Evolutionary conservation across 2,329 filamentous ascomycete genomes (phyloP), one percentile per base, ranked within the genome.

Genomic region (Colletotrichum salicis): DNA sequence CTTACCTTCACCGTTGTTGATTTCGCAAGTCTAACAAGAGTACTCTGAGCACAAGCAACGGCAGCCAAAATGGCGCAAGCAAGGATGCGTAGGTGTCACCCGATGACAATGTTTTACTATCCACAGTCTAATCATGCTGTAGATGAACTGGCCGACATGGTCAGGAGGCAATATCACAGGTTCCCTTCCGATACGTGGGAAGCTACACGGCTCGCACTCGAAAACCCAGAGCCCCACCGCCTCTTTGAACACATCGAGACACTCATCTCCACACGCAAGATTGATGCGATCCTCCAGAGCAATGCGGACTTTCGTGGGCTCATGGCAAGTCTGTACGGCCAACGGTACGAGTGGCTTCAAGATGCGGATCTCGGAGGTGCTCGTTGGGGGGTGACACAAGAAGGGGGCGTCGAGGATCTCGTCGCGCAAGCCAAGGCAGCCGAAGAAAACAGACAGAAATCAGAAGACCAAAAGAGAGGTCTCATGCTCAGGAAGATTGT

Each of bases 181-280:
- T 73, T 74, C 24, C 73, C 71, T 13, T 31, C 59, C 24, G 71
- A 71, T 6, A 63, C 67, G 5, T 64, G 33, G 67, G 59, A 64
- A 11, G 33, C 22, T 35, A 71, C 64, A 5, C 51, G 51, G 24
- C 33, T 54, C 22, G 29, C 70, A 19, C 57, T 74, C 52, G 57
- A 56, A 4, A 24, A 37, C 31, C 27, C 24, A 6, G 35, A 71
- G 5, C 62, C 72, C 33, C 59, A 61, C n/a, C 31, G 24, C 24
- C 61, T 74, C 31, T 74, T 73, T 51, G 54, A 56, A 13, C 67
- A 65, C 51, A n/a, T 74, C 0, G 73, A 74, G 24, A 35, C 52
- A 27, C 73, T 74, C 29, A 31, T 74, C 24, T 33, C 45, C 2
- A 61, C 62, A 5, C 67, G 61, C n/a, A 51, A 51, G 31, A 31